phyloP scores from a whole-genome alignment of 1,284 basidiomycete species.

The Heterobasidion occidentale region DNA sequence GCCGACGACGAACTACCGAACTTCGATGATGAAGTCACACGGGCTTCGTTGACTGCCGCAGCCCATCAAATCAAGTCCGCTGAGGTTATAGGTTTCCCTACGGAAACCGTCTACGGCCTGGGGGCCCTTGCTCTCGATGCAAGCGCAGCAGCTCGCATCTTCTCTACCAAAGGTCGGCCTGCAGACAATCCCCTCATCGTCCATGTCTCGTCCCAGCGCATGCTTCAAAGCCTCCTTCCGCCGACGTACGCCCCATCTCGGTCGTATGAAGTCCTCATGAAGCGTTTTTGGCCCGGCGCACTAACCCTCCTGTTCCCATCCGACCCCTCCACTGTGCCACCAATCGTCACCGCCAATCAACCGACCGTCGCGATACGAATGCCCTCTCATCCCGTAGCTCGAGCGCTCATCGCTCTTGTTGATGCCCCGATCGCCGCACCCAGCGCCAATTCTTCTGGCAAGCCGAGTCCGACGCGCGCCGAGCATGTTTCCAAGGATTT shows the following conservation, averaged over 20 bases:
- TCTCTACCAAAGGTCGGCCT: constrained; percentile 87
- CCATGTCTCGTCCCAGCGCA: constrained; percentile 82
- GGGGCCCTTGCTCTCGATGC: constrained; percentile 78
- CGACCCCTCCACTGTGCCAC: constrained; percentile 46
- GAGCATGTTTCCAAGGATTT: constrained; percentile 83
- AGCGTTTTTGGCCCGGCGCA: constrained; percentile 92
- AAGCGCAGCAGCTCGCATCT: constrained; percentile 70
- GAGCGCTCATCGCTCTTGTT: constrained; percentile 78
- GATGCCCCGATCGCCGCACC: constrained; percentile 87
- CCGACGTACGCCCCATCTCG: constrained; percentile 46
- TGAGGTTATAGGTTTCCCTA: constrained; percentile 84
- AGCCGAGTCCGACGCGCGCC: constrained; percentile 91
- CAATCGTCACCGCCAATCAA: constrained; percentile 71
- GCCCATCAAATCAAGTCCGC: constrained; percentile 36
- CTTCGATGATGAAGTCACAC: constrained; percentile 37
- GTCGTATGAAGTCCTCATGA: constrained; percentile 68
- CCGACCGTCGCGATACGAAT: constrained; percentile 88
- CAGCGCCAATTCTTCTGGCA: constrained; percentile 91
- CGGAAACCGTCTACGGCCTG: constrained; percentile 97
- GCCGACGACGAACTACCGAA: constrained; percentile 27
- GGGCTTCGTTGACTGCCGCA: constrained; percentile 38
- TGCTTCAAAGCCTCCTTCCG: constrained; percentile 76
- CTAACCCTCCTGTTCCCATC: constrained; percentile 90
- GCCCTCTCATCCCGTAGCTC: constrained; percentile 89
- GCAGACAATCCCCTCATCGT: constrained; percentile 97